Evolutionary conservation across 2,329 filamentous ascomycete species (phyloP).

Genomic region (Rhytidhysteron rufulum): DNA sequence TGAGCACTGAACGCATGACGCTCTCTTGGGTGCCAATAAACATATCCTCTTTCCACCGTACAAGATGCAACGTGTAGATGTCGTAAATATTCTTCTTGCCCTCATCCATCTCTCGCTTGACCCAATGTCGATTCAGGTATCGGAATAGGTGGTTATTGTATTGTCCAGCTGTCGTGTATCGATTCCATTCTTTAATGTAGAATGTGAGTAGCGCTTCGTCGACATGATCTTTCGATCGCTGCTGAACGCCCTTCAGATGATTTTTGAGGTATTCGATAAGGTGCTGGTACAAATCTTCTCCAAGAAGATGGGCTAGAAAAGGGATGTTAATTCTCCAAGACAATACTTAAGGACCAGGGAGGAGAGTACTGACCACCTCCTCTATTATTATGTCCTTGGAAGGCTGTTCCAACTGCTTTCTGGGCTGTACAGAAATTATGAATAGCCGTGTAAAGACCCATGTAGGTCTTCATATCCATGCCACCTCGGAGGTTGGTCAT

Average conservation of each 20-base stretch:
- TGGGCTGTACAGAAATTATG: conserved; percentile 99
- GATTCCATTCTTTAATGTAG: conserved; percentile 95
- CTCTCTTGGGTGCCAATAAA: conserved; percentile 79
- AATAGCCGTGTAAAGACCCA: conserved; percentile 95
- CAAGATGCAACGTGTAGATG: conserved; percentile 93
- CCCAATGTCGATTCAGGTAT: conserved; percentile 97
- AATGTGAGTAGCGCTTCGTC: conserved; percentile 88
- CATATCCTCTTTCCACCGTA: conserved; percentile 90
- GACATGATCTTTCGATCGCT: conserved; percentile 71
- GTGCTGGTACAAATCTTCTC: conserved; percentile 92
- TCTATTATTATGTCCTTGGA: conserved; percentile 55
- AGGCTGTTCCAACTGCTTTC: conserved; percentile 70
- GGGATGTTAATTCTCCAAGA: conserved; percentile 4
- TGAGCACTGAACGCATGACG: conserved; percentile 93
- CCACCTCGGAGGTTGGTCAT: conserved; percentile 91
- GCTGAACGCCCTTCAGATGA: conserved; percentile 70
- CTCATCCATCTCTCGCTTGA: conserved; percentile 97
- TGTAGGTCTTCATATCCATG: conserved; percentile 94
- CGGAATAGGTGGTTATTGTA: conserved; percentile 97
- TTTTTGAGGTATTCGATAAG: conserved; percentile 78
- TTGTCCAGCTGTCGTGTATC: conserved; percentile 92
- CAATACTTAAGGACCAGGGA: neutral
- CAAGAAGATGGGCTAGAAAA: conserved; percentile 75
- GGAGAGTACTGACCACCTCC: conserved; percentile 55
- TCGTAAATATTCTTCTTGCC: conserved; percentile 98